Evolutionary conservation across 345 rosid genomes (phyloP), one percentile per base, ranked within the genome.

Genomic region (Geranium brycei): DNA sequence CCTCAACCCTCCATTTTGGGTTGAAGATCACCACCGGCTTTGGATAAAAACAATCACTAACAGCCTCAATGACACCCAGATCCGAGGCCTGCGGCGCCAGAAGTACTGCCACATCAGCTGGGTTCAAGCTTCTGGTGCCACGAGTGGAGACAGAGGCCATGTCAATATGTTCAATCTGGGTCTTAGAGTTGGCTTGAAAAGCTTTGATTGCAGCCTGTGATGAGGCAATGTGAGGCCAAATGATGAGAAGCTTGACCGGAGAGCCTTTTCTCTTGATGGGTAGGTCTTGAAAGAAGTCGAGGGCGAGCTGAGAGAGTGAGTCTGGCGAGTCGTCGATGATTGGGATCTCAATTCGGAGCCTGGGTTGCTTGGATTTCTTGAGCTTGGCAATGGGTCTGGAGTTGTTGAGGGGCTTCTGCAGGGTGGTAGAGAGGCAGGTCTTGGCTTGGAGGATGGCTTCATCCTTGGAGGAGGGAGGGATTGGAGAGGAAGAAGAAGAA

Each of bases 391-490:
- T 69, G 17, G 87, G 84, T 67, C 81, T 88, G 16, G 90, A 91
- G 70, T 85, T 88, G 78, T 87, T 82, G 56, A 88, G 82, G 51
- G 95, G 89, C 80, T 82, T 91, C 68, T 78, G 73, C 31, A 87
- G 78, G 70, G 85, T 76, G 64, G 81, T 78, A 7, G 84, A 73
- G 77, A 91, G 85, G 72, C 88, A 88, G 70, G 82, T 87, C 64
- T 81, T 89, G 75, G 92, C 92, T 76, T 85, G 91, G 65, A 75
- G 79, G 59, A 89, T 78, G 66, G 98, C 92, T 73, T 89, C 95
- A 77, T 85, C 96, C 74, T 76, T 89, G 65, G 96, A 77, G 16
- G 69, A 51, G 7, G 92, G 89, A 62, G 92, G 84, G 61, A 69
- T 59, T 17, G 41, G 41, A 35, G 41, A 35, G 41, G 91, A 68